Base-by-base conservation (phyloP, 2,329 filamentous ascomycete species). In the Colletotrichum zoysiae region DNA sequence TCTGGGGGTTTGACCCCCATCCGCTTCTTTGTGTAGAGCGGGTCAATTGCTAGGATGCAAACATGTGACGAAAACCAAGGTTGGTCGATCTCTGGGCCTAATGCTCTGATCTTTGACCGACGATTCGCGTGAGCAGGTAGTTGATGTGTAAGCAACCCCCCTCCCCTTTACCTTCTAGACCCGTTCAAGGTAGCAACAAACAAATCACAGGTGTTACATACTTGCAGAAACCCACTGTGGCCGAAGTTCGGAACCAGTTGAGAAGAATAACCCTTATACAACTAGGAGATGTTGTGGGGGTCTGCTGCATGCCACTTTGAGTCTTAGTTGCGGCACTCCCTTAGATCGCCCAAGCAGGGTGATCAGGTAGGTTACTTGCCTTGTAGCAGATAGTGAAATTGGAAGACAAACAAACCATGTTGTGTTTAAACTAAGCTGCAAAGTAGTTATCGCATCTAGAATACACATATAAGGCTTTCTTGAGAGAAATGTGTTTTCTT, bases 1-100 rank as follows among this genome's bases (percentile, higher is more conserved):
- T 8, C 9, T 59, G 53, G 53, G 53, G 65, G 30, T 12, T 26
- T 71, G 65, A 69, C 69, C 69, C 69, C 69, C 69, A 69, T 50
- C 46, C 8, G 33, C 33, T 33, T 26, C 1, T 30, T 8, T 58
- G 44, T 33, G 44, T 46, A 23, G 58, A 58, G 48, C 46, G 65
- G 59, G 59, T 64, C 59, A 33, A 46, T 35, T 38, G 30, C 61
- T 23, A 50, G 46, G 46, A 26, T 51, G 35, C 42, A 44, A 53
- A 53, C 53, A 46, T 35, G 20, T 35, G 18, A 55, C 6, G 42
- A 40, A 38, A 35, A 23, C 16, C 56, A 14, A 14, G 8, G 16
- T 38, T 20, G n/a, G 9, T 46, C 42, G 53, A 56, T 38, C 38
- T 23, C 38, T 60, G 48, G 53, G 46, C 59, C 55, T 60, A 26